Conservation (phyloP, 495 filamentous ascomycete genomes). For the Xylaria grammica region DNA sequence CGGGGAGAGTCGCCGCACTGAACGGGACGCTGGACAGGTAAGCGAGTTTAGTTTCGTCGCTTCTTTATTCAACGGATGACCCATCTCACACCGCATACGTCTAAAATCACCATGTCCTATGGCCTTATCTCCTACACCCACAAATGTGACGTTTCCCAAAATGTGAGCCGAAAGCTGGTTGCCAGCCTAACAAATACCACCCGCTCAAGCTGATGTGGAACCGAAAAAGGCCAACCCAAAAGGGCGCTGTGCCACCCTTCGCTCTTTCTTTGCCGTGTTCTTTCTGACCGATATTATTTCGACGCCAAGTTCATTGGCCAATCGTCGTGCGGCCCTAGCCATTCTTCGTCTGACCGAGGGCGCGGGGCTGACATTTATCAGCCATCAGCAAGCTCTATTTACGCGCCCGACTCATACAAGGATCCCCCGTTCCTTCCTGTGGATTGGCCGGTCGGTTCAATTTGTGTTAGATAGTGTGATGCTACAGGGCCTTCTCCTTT, state of each 20-base stretch:
- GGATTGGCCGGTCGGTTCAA: conserved; percentile 32
- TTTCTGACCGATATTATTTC: background rate
- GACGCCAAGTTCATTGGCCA: conserved; percentile 35
- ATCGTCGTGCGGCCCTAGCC: conserved; percentile 41
- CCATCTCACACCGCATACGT: conserved; percentile 49
- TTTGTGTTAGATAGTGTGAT: conserved; percentile 25
- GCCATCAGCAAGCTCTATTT: conserved; percentile 54
- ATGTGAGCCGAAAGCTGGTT: conserved; percentile 33
- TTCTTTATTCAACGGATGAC: conserved; percentile 24
- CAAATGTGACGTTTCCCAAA: conserved; percentile 39
- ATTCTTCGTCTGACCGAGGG: conserved; percentile 43
- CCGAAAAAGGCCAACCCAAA: background rate
- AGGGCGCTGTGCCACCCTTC: conserved; percentile 9
- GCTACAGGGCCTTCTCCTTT: conserved; percentile 33
- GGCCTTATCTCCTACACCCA: conserved; percentile 39
- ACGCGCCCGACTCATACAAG: conserved; percentile 55
- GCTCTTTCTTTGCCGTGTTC: background rate
- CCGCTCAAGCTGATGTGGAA: conserved; percentile 1
- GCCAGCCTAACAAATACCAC: conserved; percentile 29
- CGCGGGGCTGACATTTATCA: conserved; percentile 40
- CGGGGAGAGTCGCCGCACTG: conserved; percentile 72
- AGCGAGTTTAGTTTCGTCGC: conserved; percentile 50
- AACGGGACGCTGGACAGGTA: conserved; percentile 89
- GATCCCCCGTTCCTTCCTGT: conserved; percentile 39
- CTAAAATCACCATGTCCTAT: conserved; percentile 46